phyloP scores from a whole-genome alignment of 2,329 filamentous ascomycete species.

The Endothia cerciana region DNA sequence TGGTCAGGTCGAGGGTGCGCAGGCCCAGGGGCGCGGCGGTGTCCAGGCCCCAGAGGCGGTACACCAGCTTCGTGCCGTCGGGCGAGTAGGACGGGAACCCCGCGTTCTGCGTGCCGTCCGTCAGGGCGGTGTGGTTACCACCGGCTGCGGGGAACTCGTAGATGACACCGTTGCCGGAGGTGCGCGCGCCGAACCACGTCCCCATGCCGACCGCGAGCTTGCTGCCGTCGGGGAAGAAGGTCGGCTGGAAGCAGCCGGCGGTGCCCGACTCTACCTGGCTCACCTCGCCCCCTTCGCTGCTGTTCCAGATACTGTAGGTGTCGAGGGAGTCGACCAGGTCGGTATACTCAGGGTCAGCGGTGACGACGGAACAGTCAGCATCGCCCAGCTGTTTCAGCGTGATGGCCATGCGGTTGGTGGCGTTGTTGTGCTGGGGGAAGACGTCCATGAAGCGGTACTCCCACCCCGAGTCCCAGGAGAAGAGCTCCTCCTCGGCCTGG shows the following conservation, averaged over 20 bases:
- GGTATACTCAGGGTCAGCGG: slow-evolving; percentile 37
- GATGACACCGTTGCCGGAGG: slow-evolving; percentile 27
- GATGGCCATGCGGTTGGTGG: slow-evolving; percentile 37
- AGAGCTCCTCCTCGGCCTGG: slow-evolving; percentile 41
- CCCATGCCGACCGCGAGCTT: slow-evolving; percentile 45
- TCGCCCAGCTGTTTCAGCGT: slow-evolving; percentile 47
- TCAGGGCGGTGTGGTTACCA: slow-evolving; percentile 37
- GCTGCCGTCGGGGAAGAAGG: slow-evolving; percentile 43
- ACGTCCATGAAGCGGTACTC: slow-evolving; percentile 49
- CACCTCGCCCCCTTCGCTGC: slow-evolving; percentile 32
- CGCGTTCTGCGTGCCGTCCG: slow-evolving; percentile 39
- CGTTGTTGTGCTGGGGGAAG: slow-evolving; percentile 40
- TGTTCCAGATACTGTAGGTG: not conserved
- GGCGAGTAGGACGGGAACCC: slow-evolving; percentile 46
- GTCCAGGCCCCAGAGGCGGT: slow-evolving; percentile 34
- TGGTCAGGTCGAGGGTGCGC: slow-evolving; percentile 37
- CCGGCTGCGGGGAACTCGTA: slow-evolving; percentile 20
- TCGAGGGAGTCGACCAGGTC: slow-evolving; percentile 19
- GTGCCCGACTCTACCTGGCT: slow-evolving; percentile 28
- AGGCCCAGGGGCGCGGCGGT: slow-evolving; percentile 36
- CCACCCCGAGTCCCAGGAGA: slow-evolving; percentile 44
- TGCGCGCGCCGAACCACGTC: slow-evolving; percentile 43
- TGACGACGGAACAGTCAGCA: slow-evolving; percentile 39
- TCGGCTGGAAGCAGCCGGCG: slow-evolving; percentile 43
- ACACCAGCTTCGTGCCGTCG: slow-evolving; percentile 43